These are phyloP conservation scores for Ceratocystis papillata DNA, from an alignment of 2,329 filamentous ascomycete species.

Conservation along the genomic window DNA sequence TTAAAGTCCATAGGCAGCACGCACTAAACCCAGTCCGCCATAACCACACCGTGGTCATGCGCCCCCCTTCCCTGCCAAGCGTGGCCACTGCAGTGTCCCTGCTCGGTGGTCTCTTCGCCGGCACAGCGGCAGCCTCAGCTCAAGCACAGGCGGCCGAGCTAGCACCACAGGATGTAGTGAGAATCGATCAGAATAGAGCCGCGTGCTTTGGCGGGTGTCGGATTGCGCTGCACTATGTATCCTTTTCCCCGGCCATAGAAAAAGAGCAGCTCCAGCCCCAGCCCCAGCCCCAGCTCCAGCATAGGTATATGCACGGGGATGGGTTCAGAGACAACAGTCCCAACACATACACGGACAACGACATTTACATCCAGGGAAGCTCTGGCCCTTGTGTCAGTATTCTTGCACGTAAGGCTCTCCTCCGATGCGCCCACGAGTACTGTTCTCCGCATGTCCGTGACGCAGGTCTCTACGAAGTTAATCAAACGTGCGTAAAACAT, in stretches of 20 bases:
- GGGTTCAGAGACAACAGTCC: not conserved
- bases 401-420: constrained; percentile 6
- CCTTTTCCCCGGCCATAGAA: not conserved
- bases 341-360: not conserved
- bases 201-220: constrained; percentile 17
- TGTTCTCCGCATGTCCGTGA: constrained; percentile 29
- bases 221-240: constrained; percentile 18
- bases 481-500: constrained; percentile 33
- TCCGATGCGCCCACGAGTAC: constrained; percentile 32
- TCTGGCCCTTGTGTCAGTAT: constrained; percentile 13
- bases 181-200: not conserved
- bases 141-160: too few relatives aligned
- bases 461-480: constrained; percentile 29
- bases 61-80: not conserved
- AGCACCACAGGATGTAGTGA: not conserved
- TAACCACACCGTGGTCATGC: constrained; percentile 6
- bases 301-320: not conserved
- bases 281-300: not conserved
- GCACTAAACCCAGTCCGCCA: not conserved
- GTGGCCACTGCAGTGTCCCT: not conserved
- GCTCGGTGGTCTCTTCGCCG: not conserved
- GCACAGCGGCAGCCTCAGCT: constrained; percentile 8
- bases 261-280: not conserved
- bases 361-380: not conserved
- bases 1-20: not conserved